Evolutionary conservation across 2,329 filamentous ascomycete species (phyloP).

Genomic region (Sporothrix variecibatus): DNA sequence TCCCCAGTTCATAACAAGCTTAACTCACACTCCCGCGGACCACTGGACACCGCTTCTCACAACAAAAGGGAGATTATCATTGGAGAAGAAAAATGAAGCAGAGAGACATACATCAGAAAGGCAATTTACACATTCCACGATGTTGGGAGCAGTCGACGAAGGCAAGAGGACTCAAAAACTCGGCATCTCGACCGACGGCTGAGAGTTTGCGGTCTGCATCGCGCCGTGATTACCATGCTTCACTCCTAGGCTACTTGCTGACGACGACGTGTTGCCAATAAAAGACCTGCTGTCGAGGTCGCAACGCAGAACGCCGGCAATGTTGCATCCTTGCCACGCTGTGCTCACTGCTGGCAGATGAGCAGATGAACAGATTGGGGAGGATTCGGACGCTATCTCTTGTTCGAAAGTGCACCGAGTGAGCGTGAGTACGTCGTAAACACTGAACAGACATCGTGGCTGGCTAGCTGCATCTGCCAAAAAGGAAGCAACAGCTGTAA

Average conservation of each 20-base stretch:
- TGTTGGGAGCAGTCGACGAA: not conserved
- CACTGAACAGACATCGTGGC: not conserved
- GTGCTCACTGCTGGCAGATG: constrained; percentile 1
- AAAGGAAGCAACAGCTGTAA: not conserved
- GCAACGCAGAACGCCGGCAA: constrained; percentile 7
- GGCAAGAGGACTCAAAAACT: not conserved
- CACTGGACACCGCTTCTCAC: not conserved
- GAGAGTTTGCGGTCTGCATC: not conserved
- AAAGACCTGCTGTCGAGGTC: not conserved
- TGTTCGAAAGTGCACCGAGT: not conserved
- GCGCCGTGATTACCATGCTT: not conserved
- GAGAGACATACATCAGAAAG: not conserved
- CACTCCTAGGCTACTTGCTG: not conserved
- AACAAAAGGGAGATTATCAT: not conserved
- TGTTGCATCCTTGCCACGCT: constrained; percentile 6
- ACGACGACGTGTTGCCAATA: not conserved
- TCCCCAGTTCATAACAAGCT: not conserved
- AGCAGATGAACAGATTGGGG: not conserved
- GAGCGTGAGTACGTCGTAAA: not conserved
- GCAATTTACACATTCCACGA: not conserved
- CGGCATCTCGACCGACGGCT: not conserved
- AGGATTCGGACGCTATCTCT: not conserved
- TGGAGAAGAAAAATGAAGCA: not conserved
- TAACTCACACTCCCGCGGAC: not conserved
- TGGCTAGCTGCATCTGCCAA: not conserved